Evolutionary conservation across 2,329 filamentous ascomycete genomes (phyloP).

Genomic region (Pestalotiopsis sp.): DNA sequence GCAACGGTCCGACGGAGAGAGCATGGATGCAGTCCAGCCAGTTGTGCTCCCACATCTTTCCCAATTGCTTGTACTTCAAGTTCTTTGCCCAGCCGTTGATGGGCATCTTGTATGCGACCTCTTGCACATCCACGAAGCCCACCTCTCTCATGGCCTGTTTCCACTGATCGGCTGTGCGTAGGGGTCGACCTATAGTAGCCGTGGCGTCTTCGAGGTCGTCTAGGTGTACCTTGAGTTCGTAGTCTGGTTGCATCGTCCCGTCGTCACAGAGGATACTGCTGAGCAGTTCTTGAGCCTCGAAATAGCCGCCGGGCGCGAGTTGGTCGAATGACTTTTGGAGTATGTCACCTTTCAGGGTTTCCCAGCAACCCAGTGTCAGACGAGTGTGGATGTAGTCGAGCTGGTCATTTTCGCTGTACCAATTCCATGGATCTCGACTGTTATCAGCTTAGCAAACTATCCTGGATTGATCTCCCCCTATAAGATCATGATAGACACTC

Average conservation of each 20-base stretch:
- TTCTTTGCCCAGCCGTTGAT: constrained; percentile 57
- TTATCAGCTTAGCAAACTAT: background rate
- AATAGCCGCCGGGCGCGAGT: constrained; percentile 54
- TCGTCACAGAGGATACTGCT: constrained; percentile 45
- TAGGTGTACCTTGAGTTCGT: constrained; percentile 42
- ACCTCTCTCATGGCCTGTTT: constrained; percentile 44
- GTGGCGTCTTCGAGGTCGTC: constrained; percentile 42
- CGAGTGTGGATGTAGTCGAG: constrained; percentile 60
- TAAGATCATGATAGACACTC: background rate
- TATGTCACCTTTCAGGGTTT: constrained; percentile 48
- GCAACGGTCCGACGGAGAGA: constrained; percentile 43
- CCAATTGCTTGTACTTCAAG: constrained; percentile 43
- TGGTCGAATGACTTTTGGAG: constrained; percentile 54
- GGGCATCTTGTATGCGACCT: constrained; percentile 56
- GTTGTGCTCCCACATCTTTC: constrained; percentile 48
- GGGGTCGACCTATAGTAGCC: constrained; percentile 37
- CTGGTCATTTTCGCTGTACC: constrained; percentile 39
- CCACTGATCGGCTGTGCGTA: constrained; percentile 36
- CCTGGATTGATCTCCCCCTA: background rate
- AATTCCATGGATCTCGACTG: constrained; percentile 16
- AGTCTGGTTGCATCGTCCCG: constrained; percentile 40
- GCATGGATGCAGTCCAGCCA: constrained; percentile 46
- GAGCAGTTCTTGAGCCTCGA: constrained; percentile 55
- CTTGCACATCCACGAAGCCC: constrained; percentile 58
- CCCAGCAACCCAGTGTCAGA: constrained; percentile 51